Conservation (phyloP, 768 basidiomycete species). For the Clitopilus passeckerianus region DNA sequence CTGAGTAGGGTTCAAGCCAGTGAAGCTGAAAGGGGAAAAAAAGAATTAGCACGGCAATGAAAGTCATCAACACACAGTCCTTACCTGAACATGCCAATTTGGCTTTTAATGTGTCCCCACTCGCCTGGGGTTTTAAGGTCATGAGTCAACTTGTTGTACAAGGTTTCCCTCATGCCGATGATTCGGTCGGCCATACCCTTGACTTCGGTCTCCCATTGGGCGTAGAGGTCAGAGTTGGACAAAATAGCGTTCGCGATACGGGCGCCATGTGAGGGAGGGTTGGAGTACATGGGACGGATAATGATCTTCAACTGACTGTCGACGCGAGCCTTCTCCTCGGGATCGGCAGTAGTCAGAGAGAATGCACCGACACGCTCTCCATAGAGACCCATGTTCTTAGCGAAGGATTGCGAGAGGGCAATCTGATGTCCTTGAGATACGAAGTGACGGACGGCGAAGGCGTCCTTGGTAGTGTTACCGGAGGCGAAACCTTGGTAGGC, state of each 20-base stretch:
- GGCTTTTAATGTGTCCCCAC: conserved; percentile 93
- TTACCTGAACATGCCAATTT: conserved; percentile 98
- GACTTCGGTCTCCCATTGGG: conserved; percentile 88
- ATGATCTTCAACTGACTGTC: conserved; percentile 95
- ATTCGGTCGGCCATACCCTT: conserved; percentile 95
- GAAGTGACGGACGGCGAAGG: conserved; percentile 93
- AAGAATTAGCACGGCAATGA: neutral
- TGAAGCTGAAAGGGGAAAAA: conserved; percentile 53
- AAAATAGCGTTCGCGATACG: conserved; percentile 84
- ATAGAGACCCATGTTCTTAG: conserved; percentile 99
- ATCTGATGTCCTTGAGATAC: conserved; percentile 86
- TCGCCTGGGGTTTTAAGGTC: conserved; percentile 87
- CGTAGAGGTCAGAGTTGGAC: conserved; percentile 65
- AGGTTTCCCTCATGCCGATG: conserved; percentile 84
- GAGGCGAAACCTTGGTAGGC: conserved; percentile 99
- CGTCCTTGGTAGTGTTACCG: conserved; percentile 85
- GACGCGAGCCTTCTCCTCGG: conserved; percentile 79
- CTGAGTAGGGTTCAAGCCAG: conserved; percentile 75
- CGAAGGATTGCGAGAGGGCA: conserved; percentile 92
- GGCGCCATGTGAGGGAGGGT: conserved; percentile 91
- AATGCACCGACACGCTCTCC: conserved; percentile 98
- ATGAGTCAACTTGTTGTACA: conserved; percentile 74
- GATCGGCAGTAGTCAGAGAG: conserved; percentile 66
- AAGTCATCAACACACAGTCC: conserved; percentile 11
- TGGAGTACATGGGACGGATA: conserved; percentile 96